These are phyloP conservation scores for Glycine soja DNA, from an alignment of 306 rosid genomes.

Conservation along the genomic window DNA sequence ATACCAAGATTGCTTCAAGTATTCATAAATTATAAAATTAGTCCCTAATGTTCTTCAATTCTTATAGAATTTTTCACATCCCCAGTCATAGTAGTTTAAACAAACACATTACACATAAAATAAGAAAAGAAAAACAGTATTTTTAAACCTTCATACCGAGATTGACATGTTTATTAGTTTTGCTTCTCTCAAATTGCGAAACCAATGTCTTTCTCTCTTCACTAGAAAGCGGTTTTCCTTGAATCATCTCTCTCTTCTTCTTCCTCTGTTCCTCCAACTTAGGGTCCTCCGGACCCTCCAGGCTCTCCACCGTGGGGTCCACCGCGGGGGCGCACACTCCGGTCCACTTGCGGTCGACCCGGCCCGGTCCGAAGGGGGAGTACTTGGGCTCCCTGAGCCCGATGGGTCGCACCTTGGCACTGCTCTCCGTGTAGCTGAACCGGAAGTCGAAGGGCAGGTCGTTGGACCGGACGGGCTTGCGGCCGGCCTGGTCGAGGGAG, in stretches of 20 bases:
- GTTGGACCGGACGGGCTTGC: conserved; percentile 61
- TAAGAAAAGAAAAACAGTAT: no score
- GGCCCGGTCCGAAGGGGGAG: conserved; percentile 86
- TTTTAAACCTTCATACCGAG: conserved; percentile 58
- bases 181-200: conserved; percentile 64
- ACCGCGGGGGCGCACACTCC: conserved; percentile 92
- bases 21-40: no score
- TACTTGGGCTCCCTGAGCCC: conserved; percentile 71
- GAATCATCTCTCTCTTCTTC: conserved; percentile 62
- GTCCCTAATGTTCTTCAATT: no score
- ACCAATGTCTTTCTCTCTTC: conserved; percentile 78
- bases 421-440: conserved; percentile 86
- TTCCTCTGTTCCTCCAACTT: conserved; percentile 69
- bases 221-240: conserved; percentile 65
- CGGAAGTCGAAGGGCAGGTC: conserved; percentile 84
- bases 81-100: no score
- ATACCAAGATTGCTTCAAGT: no score
- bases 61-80: no score
- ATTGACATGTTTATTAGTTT: conserved; percentile 82
- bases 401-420: conserved; percentile 73
- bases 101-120: no score
- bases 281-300: conserved; percentile 71
- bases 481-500: conserved; percentile 69
- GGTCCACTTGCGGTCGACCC: conserved; percentile 77
- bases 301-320: conserved; percentile 66